phyloP scores from a whole-genome alignment of 2,329 filamentous ascomycete species.

The Trichoderma hamatum region DNA sequence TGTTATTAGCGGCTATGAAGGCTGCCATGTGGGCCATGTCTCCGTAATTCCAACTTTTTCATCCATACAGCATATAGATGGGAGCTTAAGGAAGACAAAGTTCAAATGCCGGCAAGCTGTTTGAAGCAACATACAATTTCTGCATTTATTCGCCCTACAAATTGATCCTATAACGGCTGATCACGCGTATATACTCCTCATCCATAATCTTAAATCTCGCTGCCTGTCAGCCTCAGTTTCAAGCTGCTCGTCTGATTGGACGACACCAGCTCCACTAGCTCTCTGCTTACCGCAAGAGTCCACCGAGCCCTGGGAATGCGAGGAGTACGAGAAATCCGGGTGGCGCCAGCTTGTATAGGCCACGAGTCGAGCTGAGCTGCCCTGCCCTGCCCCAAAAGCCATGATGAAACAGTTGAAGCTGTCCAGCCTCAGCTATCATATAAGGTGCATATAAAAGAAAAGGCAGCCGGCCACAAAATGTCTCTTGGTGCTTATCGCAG shows the following conservation, averaged over 20 bases:
- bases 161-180: background rate
- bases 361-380: background rate
- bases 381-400: background rate
- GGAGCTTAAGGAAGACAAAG: no score
- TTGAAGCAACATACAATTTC: background rate
- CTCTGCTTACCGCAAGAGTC: background rate
- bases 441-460: slow-evolving; percentile 8
- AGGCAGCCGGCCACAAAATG: background rate
- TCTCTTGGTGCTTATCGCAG: background rate
- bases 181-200: background rate
- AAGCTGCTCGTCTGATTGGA: background rate
- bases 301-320: slow-evolving; percentile 17
- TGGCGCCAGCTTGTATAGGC: background rate
- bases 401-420: background rate
- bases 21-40: background rate
- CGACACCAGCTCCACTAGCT: background rate
- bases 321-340: slow-evolving; percentile 19
- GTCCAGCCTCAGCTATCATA: background rate
- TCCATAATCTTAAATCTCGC: background rate
- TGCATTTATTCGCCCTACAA: accelerated
- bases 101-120: background rate
- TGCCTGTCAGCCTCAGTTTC: background rate
- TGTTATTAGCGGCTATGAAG: background rate
- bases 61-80: background rate
- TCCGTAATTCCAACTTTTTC: background rate